A percentile compares a stretch with the other conserved stretches of the same genome.
These are phyloP conservation scores for Aspergillus sp. DNA, from an alignment of 2,329 filamentous ascomycete genomes.

Conservation along the genomic window DNA sequence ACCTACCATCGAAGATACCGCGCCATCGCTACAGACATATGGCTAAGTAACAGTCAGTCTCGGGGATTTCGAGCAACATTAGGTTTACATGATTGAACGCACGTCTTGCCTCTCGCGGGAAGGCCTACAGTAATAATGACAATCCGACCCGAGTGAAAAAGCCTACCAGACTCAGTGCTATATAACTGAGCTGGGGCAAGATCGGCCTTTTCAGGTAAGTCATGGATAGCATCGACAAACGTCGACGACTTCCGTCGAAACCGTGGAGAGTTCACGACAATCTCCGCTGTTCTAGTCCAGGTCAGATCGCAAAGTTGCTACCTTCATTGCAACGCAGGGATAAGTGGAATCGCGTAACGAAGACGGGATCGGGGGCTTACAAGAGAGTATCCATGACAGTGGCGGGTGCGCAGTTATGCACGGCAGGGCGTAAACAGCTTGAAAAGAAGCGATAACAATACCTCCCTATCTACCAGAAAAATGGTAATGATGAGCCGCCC, in stretches of 20 bases:
- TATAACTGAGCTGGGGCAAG: constrained; percentile 96
- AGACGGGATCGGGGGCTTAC: constrained; percentile 31
- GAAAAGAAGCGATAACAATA: neutral
- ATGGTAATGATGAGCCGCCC: neutral
- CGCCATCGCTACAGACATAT: constrained; percentile 92
- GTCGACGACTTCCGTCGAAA: constrained; percentile 93
- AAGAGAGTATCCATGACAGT: constrained; percentile 50
- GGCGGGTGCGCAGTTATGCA: constrained; percentile 5
- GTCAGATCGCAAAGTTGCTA: constrained; percentile 22
- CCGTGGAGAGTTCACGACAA: constrained; percentile 84
- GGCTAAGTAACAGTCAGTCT: constrained; percentile 50
- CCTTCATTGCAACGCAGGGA: neutral
- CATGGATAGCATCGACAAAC: constrained; percentile 95
- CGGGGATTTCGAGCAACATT: neutral
- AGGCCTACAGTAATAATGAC: constrained; percentile 96
- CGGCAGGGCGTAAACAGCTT: constrained; percentile 2
- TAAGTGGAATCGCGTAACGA: neutral
- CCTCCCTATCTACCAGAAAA: neutral
- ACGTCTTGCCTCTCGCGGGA: constrained; percentile 94
- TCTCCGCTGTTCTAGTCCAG: constrained; percentile 73
- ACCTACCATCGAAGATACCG: constrained; percentile 85
- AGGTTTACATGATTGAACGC: constrained; percentile 37
- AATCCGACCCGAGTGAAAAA: constrained; percentile 96
- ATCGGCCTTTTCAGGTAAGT: constrained; percentile 77
- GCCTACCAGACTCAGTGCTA: constrained; percentile 92